Evolutionary conservation across 148 eudicot genomes (phyloP).

Genomic region (Gaultheria prostrata): DNA sequence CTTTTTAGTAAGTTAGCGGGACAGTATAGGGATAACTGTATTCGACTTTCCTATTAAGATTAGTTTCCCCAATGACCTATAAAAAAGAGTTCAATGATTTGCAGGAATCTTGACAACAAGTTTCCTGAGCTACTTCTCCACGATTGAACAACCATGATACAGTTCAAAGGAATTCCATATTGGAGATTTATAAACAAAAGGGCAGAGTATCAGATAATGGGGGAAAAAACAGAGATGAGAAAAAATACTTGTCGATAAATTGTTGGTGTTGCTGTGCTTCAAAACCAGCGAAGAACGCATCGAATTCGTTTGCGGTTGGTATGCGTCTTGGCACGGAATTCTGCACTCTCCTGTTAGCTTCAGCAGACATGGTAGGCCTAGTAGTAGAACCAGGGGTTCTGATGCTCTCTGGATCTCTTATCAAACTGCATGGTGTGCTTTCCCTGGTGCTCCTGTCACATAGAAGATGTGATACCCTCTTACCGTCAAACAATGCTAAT

Average conservation of each 20-base stretch:
- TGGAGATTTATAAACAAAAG: background rate
- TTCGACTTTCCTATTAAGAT: background rate
- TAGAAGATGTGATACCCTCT: background rate
- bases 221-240: background rate
- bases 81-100: background rate
- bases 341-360: slow-evolving; percentile 17
- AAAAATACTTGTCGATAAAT: slow-evolving; percentile 46
- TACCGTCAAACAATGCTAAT: background rate
- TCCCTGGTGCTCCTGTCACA: slow-evolving; percentile 52
- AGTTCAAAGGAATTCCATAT: background rate
- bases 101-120: background rate
- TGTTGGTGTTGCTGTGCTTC: slow-evolving; percentile 35
- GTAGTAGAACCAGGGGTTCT: slow-evolving; percentile 45
- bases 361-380: slow-evolving; percentile 22
- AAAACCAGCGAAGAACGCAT: slow-evolving; percentile 36
- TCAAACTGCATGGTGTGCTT: slow-evolving; percentile 58
- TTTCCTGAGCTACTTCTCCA: background rate
- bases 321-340: slow-evolving; percentile 27
- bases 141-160: background rate
- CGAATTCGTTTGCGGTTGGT: slow-evolving; percentile 39
- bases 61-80: background rate
- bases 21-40: background rate
- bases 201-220: background rate
- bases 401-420: slow-evolving; percentile 39
- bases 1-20: background rate